Evolutionary conservation across 2,329 filamentous ascomycete species (phyloP).

Genomic region (Penicillium corylophilum): DNA sequence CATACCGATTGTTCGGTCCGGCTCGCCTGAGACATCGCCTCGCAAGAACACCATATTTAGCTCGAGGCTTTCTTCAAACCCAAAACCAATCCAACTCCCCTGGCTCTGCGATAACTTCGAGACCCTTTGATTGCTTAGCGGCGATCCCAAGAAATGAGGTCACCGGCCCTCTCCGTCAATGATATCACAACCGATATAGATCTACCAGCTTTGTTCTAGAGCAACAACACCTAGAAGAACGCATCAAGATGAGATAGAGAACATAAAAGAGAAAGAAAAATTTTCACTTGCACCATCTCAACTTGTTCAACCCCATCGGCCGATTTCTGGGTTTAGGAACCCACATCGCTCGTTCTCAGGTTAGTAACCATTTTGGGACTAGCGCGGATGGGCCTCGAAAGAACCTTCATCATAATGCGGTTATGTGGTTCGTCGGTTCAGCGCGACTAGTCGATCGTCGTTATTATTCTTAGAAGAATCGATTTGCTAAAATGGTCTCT

Average conservation of each 20-base stretch:
- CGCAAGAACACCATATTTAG: constrained; percentile 22
- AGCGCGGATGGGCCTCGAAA: constrained; percentile 12
- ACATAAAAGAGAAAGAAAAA: not conserved
- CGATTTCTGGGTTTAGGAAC: constrained; percentile 6
- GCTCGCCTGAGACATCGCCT: constrained; percentile 22
- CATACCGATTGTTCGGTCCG: constrained; percentile 20
- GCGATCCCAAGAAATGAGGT: constrained; percentile 15
- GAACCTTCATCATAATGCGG: not conserved
- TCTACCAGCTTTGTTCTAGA: not conserved
- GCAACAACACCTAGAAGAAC: not conserved
- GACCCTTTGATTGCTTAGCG: not conserved
- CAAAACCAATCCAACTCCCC: not conserved
- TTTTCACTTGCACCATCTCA: constrained; percentile 3
- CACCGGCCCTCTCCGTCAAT: constrained; percentile 8
- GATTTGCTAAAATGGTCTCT: constrained; percentile 18
- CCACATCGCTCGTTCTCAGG: constrained; percentile 15
- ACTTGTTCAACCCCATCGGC: not conserved
- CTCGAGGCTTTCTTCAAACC: not conserved
- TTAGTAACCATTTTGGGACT: constrained; percentile 23
- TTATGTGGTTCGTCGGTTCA: constrained; percentile 17
- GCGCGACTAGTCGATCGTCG: constrained; percentile 2
- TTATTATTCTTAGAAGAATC: constrained; percentile 14
- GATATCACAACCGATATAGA: constrained; percentile 7
- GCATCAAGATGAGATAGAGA: not conserved
- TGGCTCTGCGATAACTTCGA: not conserved